Percentiles rank a stretch among this genome's conserved stretches.
Evolutionary conservation across 371 early-diverging fungal genomes (phyloP).

Genomic region (Lichtheimia ramosa): DNA sequence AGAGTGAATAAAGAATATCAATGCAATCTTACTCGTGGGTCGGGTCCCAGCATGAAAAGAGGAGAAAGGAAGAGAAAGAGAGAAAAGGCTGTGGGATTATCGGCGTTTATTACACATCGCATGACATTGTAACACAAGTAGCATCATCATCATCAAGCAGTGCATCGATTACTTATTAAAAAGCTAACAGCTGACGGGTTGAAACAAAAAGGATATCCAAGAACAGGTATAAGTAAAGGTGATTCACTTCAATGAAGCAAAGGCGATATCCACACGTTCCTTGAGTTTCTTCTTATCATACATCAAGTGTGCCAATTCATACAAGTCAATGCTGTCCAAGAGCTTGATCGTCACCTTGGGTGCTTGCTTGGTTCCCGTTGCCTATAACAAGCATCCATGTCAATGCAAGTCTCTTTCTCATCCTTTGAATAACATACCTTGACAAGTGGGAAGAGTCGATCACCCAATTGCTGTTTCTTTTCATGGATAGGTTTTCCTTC

Average conservation of each 20-base stretch:
- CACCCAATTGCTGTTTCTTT: conserved; percentile 46
- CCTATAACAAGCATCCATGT: conserved; percentile 11
- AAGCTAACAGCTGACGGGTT: too few relatives aligned
- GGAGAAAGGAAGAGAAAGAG: too few relatives aligned
- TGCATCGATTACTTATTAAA: too few relatives aligned
- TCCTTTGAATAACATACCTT: conserved; percentile 28
- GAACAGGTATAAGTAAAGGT: conserved; percentile 1
- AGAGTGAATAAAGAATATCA: neutral
- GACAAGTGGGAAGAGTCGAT: conserved; percentile 45
- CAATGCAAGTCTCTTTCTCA: too few relatives aligned
- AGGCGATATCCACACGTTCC: conserved; percentile 29
- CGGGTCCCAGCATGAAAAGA: neutral
- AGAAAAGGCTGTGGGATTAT: too few relatives aligned
- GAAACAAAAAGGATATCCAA: conserved; percentile 4
- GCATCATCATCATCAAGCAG: too few relatives aligned
- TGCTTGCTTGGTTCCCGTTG: conserved; percentile 31
- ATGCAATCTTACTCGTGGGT: neutral
- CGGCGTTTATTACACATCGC: too few relatives aligned
- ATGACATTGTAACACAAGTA: too few relatives aligned
- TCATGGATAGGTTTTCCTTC: conserved; percentile 32
- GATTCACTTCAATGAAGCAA: conserved; percentile 16
- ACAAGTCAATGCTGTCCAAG: conserved; percentile 24
- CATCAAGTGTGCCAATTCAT: conserved; percentile 40
- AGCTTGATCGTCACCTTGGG: conserved; percentile 36
- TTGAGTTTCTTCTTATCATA: conserved; percentile 28